These are phyloP conservation scores for Fagus sylvatica DNA, from an alignment of 306 rosid genomes.

Conservation along the genomic window DNA sequence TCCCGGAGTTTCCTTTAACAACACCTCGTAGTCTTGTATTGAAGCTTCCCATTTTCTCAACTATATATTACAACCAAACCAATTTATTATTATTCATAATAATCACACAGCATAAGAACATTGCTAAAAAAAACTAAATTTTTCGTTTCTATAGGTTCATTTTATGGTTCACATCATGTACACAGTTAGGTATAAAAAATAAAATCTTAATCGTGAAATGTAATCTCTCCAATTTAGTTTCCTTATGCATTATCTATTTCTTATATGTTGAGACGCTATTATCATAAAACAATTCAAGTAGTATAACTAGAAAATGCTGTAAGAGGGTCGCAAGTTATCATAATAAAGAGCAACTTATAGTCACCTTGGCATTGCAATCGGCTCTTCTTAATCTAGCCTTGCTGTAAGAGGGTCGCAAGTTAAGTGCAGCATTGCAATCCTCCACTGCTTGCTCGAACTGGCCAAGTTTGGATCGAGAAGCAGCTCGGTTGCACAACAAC, in stretches of 20 bases:
- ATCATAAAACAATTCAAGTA: neutral
- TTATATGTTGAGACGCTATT: neutral
- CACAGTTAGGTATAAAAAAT: no score
- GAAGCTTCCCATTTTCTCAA: constrained; percentile 79
- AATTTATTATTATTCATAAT: neutral
- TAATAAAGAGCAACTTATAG: neutral
- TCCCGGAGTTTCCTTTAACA: constrained; percentile 50
- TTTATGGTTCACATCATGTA: no score
- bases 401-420: constrained; percentile 61
- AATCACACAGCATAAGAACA: neutral
- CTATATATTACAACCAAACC: constrained; percentile 35
- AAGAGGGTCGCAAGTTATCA: neutral
- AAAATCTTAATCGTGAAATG: no score
- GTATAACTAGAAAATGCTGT: no score
- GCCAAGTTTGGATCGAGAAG: constrained; percentile 71
- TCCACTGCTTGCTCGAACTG: constrained; percentile 64
- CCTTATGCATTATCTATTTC: no score
- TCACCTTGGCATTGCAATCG: constrained; percentile 82
- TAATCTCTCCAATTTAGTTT: no score
- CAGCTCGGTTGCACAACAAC: constrained; percentile 77
- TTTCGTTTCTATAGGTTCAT: neutral
- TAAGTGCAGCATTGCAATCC: constrained; percentile 70
- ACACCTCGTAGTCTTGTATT: constrained; percentile 63
- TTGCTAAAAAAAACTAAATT: neutral
- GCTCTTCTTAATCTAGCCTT: constrained; percentile 90